Conservation (phyloP, 2,329 filamentous ascomycete species). For the Colletotrichum sp. region DNA sequence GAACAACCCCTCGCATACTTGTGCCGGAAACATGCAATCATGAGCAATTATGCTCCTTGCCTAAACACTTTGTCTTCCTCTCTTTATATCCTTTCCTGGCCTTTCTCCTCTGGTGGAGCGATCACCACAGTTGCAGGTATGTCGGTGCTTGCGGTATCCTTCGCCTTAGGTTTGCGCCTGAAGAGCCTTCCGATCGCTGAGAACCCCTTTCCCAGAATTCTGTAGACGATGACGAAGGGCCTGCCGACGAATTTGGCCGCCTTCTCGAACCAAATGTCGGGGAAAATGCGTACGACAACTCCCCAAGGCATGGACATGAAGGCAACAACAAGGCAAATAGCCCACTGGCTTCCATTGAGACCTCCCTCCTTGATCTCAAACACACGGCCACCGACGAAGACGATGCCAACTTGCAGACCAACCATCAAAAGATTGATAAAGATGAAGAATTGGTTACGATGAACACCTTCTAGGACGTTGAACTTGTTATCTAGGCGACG, state of each 20-base stretch:
- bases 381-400: slow-evolving; percentile 62
- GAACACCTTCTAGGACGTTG: slow-evolving; percentile 64
- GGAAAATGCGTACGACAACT: slow-evolving; percentile 53
- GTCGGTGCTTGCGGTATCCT: not conserved
- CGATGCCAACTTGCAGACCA: slow-evolving; percentile 60
- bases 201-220: not conserved
- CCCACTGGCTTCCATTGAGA: slow-evolving; percentile 59
- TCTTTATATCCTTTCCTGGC: not conserved
- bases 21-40: not conserved
- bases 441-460: slow-evolving; percentile 63
- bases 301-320: slow-evolving; percentile 56
- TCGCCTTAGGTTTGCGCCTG: not conserved
- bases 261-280: slow-evolving; percentile 71
- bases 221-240: slow-evolving; percentile 80
- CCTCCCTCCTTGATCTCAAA: slow-evolving; percentile 46
- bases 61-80: not conserved
- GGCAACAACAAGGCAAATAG: slow-evolving; percentile 55
- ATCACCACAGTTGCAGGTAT: not conserved
- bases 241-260: slow-evolving; percentile 99
- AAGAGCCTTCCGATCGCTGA: not conserved
- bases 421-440: slow-evolving; percentile 62
- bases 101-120: not conserved
- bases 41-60: not conserved
- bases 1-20: not conserved
- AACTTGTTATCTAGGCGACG: slow-evolving; percentile 67